Base-by-base conservation (phyloP, 1,284 basidiomycete genomes). In the Rhizopogon parksii region DNA sequence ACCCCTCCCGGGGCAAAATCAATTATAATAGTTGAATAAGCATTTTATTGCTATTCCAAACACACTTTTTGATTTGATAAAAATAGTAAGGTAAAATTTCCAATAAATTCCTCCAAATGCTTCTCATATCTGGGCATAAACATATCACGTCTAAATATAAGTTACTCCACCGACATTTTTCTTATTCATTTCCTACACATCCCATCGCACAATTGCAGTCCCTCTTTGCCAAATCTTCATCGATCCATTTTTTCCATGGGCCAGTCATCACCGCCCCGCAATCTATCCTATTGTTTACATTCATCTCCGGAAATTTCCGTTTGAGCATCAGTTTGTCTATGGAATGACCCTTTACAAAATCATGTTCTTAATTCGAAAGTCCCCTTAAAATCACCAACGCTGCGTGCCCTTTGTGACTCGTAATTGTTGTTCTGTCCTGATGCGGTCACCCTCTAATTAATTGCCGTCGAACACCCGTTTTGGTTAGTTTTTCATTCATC, bases 231-330 rank as follows among this genome's bases (percentile, higher is more conserved):
- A 32, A 32, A 32, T 32, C 30, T 32, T 32, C 30, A 32, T 32
- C 30, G 30, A 32, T 32, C 11, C 30, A 32, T 32, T 4, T 32
- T 32, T 24, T 32, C 30, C 4, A 11, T 12, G 30, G 9, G 30
- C 30, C 30, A 32, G 25, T 45, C 43, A 47, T 47, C 46, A 25
- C 42, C 37, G 46, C 46, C 42, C 11, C 25, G 24, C 6, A 27
- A 21, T 34, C 27, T 21, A 36, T 15, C 30, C 46, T 47, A 24
- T 19, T 47, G 32, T 35, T 24, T 37, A 25, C 36, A 25, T 36
- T 36, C 42, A 24, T 52, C 9, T 17, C 42, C 57, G 61, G 61
- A 39, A 51, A 57, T 60, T 47, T 42, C 58, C 58, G 53, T 3
- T 19, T 21, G 52, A 49, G n/a, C 39, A 32, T 32, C 30, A 17